Base-by-base conservation (phyloP, 148 eudicot species). In the Arbutus unedo region DNA sequence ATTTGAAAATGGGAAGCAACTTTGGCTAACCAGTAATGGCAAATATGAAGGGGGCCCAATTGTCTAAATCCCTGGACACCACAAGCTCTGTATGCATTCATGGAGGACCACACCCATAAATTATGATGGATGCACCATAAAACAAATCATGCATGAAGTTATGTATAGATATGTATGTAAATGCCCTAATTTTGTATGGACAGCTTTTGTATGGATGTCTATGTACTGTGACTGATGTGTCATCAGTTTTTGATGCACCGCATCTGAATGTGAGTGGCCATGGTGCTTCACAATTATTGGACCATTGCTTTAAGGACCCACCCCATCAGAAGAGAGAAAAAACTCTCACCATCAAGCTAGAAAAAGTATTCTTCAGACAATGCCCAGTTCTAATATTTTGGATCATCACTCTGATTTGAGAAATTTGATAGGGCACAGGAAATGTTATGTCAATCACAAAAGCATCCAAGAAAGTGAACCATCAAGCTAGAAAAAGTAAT, bases 251-350 rank as follows among this genome's bases (percentile, higher is more conserved):
- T 5, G 7, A 62, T 64, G 70, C 70, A 64, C 70, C 70, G 21
- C 70, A 64, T 25, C 70, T 9, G 70, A 64, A 64, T 64, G 70
- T 31, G 41, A 64, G 43, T 64, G 70, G 70, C 70, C 70, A 25
- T 64, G 70, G 43, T 23, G 3, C 41, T 23, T 64, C 70, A 25
- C 3, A 57, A 57, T 21, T 9, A 64, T 23, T 38, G 70, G 70
- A 64, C 70, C 70, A 21, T 64, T 62, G 23, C 68, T 62, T 62
- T 62, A n/a, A n/a, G 38, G 3, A 21, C 13, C 13, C 25, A 31
- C 68, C 68, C 31, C 68, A 21, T 23, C 38, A 31, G 38, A 31
- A 31, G 38, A 31, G 38, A 31, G 38, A 31, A 31, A 31, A 31
- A 31, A 31, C 41, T 23, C 68, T 64, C 70, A 64, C 41, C 41